Evolutionary conservation across 108 stramenopile species (phyloP).

Genomic region (Pseudonitzschia pungens): DNA sequence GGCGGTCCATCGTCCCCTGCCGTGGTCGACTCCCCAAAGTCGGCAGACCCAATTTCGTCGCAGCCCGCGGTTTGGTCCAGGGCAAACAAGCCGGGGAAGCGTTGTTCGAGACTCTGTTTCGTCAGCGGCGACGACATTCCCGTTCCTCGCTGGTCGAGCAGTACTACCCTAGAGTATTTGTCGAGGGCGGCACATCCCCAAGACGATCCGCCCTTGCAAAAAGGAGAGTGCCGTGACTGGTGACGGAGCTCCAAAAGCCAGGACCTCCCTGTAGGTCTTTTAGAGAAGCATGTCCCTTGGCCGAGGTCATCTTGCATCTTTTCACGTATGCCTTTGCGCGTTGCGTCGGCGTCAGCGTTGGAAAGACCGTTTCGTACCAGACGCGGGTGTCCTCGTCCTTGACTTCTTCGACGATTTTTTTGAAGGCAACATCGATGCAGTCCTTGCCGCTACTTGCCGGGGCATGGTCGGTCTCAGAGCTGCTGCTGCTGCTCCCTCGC

Average conservation of each 20-base stretch:
- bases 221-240: slow-evolving; percentile 57
- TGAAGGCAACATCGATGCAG: slow-evolving; percentile 71
- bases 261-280: slow-evolving; percentile 92
- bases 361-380: slow-evolving; percentile 30
- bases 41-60: slow-evolving; percentile 14
- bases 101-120: slow-evolving; percentile 63
- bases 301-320: slow-evolving; percentile 38
- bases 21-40: slow-evolving; percentile 4
- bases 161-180: slow-evolving; percentile 62
- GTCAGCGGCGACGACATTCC: slow-evolving; percentile 80
- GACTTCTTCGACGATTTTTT: slow-evolving; percentile 68
- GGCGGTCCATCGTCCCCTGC: background rate
- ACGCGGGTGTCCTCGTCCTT: slow-evolving; percentile 14
- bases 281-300: slow-evolving; percentile 60
- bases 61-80: slow-evolving; percentile 36
- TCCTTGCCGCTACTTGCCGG: background rate
- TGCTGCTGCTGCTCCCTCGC: background rate
- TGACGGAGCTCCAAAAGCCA: slow-evolving; percentile 86
- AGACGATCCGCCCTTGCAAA: slow-evolving; percentile 29
- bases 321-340: slow-evolving; percentile 48
- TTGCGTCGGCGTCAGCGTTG: slow-evolving; percentile 33
- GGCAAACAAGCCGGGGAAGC: slow-evolving; percentile 79
- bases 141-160: slow-evolving; percentile 96
- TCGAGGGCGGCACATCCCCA: slow-evolving; percentile 77
- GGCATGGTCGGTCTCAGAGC: background rate